A percentile compares a stretch with the other conserved stretches of the same genome.
These are phyloP conservation scores for Yamadazyma kitorensis DNA, from an alignment of 805 yeast species.

Conservation along the genomic window DNA sequence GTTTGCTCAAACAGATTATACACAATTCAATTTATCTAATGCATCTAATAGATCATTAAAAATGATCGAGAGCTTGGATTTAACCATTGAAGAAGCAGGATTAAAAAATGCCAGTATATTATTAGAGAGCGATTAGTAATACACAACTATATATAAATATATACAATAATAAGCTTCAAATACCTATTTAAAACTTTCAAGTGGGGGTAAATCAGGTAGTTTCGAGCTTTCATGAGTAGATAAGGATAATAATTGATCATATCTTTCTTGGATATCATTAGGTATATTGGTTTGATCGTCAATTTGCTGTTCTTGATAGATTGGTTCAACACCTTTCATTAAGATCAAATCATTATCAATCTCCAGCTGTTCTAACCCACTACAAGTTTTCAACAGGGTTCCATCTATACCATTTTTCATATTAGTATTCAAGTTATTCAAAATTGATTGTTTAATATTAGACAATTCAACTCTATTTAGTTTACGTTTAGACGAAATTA, in stretches of 20 bases:
- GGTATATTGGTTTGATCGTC: too few relatives aligned
- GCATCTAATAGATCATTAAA: constrained; percentile 40
- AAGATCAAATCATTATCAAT: constrained; percentile 20
- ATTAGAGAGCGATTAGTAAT: constrained; percentile 46
- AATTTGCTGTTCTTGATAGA: too few relatives aligned
- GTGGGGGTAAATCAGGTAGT: constrained; percentile 9
- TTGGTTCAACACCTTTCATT: constrained; percentile 1
- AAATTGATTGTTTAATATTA: constrained; percentile 18
- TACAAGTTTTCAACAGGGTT: constrained; percentile 16
- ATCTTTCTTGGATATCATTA: constrained; percentile 2
- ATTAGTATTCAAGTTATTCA: constrained; percentile 5
- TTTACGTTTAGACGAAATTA: neutral
- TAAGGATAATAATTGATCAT: constrained; percentile 3
- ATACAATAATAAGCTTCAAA: neutral
- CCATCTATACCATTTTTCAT: constrained; percentile 4
- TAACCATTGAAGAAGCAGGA: constrained; percentile 69
- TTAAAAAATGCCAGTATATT: constrained; percentile 78
- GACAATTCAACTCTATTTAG: constrained; percentile 32
- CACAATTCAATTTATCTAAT: constrained; percentile 34
- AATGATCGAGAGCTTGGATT: constrained; percentile 55
- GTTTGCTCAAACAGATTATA: constrained; percentile 48
- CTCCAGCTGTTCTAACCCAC: constrained; percentile 22
- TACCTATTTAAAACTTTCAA: constrained; percentile 6
- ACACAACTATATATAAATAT: constrained; percentile 4
- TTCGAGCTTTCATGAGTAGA: neutral